Percentiles rank a stretch among this genome's conserved stretches.
Conservation (phyloP, 768 basidiomycete genomes). For the Leucocoprinus birnbaumii region DNA sequence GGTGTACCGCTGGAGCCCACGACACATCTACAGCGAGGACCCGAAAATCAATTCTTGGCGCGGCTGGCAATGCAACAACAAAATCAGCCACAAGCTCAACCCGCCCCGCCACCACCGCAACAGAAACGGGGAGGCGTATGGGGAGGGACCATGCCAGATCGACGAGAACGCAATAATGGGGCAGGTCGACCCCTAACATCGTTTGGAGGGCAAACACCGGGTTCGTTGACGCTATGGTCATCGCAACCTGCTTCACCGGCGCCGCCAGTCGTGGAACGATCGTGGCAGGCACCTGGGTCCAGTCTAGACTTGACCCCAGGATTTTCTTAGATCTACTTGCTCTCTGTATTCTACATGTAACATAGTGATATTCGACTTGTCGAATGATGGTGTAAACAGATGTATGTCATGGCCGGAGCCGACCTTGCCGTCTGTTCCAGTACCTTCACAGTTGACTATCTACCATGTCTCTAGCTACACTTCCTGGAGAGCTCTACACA, state of each 20-base stretch:
- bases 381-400: not conserved
- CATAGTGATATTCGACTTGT: slow-evolving; percentile 8
- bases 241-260: slow-evolving; percentile 38
- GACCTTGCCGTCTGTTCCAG: too few relatives aligned
- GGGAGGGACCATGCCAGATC: slow-evolving; percentile 10
- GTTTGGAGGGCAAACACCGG: slow-evolving; percentile 47
- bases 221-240: slow-evolving; percentile 44
- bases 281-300: slow-evolving; percentile 40
- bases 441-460: slow-evolving; percentile 1
- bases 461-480: slow-evolving; percentile 25
- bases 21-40: slow-evolving; percentile 19
- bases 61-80: slow-evolving; percentile 13
- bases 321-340: slow-evolving; percentile 10
- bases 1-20: slow-evolving; percentile 13
- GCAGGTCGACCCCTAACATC: slow-evolving; percentile 41
- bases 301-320: slow-evolving; percentile 35
- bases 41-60: slow-evolving; percentile 12
- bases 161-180: slow-evolving; percentile 11
- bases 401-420: too few relatives aligned
- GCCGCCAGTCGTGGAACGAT: slow-evolving; percentile 39
- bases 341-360: slow-evolving; percentile 13
- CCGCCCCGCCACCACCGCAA: slow-evolving; percentile 25
- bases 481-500: slow-evolving; percentile 70
- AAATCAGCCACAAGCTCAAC: slow-evolving; percentile 25
- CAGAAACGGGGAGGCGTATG: slow-evolving; percentile 31